phyloP scores from a whole-genome alignment of 306 rosid species.

The Parietaria judaica region DNA sequence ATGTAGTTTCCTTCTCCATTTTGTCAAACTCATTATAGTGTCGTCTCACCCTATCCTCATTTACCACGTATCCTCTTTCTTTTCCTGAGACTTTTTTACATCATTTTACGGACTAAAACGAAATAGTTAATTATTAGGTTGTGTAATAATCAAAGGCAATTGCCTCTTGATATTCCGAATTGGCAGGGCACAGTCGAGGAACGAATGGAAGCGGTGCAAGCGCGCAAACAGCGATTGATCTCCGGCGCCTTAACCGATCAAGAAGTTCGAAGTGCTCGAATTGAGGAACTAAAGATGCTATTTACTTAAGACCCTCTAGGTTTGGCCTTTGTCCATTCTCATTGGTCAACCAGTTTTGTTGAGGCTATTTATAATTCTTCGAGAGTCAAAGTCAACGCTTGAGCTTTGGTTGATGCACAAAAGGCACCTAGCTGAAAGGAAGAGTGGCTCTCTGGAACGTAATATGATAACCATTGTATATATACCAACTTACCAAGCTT shows the following conservation, averaged over 20 bases:
- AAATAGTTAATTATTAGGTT: background rate
- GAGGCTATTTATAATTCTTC: no score
- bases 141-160: no score
- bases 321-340: background rate
- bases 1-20: no score
- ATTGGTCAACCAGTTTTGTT: no score
- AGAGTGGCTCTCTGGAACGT: no score
- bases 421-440: no score
- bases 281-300: conserved; percentile 92
- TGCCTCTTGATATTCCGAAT: conserved; percentile 11
- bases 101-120: background rate
- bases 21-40: background rate
- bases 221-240: conserved; percentile 80
- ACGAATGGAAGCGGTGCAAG: conserved; percentile 96
- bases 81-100: background rate
- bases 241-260: conserved; percentile 95
- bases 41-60: background rate
- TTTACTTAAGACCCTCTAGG: conserved; percentile 38
- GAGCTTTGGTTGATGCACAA: no score
- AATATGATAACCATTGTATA: no score
- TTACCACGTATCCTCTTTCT: no score
- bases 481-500: no score
- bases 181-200: conserved; percentile 90
- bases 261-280: conserved; percentile 85
- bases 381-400: no score